phyloP scores from a whole-genome alignment of 108 stramenopile genomes.

The Skeletonema potamos region DNA sequence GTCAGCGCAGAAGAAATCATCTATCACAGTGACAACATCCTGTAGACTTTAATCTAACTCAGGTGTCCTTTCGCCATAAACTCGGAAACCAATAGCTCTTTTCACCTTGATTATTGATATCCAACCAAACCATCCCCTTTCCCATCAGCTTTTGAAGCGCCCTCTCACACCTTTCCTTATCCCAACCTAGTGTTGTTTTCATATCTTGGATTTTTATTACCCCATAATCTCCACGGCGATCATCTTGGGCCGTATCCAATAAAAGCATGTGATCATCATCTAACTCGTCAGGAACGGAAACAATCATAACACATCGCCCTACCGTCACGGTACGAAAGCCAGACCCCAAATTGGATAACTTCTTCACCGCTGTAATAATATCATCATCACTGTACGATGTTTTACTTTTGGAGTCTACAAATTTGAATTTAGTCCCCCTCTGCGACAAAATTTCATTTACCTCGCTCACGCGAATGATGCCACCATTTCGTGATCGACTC shows the following conservation, averaged over 20 bases:
- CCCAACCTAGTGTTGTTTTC: conserved; percentile 54
- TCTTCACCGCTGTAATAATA: conserved; percentile 75
- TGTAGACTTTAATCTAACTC: neutral
- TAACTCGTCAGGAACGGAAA: conserved; percentile 83
- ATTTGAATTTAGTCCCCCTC: conserved; percentile 59
- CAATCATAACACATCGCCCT: conserved; percentile 72
- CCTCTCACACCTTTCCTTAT: conserved; percentile 65
- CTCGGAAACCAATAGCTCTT: conserved; percentile 81
- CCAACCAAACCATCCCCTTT: conserved; percentile 89
- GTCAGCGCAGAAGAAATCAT: neutral
- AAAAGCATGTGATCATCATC: conserved; percentile 85
- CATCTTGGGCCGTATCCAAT: conserved; percentile 66
- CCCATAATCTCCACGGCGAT: conserved; percentile 43
- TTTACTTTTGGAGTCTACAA: conserved; percentile 36
- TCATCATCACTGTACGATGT: conserved; percentile 63
- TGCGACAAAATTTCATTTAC: conserved; percentile 64
- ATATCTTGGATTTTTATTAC: conserved; percentile 61
- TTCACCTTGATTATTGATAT: conserved; percentile 52
- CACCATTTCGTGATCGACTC: conserved; percentile 91
- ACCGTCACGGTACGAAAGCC: conserved; percentile 83
- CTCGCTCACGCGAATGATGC: conserved; percentile 88
- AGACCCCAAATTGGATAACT: conserved; percentile 73
- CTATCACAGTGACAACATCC: neutral
- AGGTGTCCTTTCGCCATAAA: conserved; percentile 16
- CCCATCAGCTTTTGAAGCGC: conserved; percentile 68